Conservation (phyloP, 257 asterid genomes). For the Nicotiana otophora region DNA sequence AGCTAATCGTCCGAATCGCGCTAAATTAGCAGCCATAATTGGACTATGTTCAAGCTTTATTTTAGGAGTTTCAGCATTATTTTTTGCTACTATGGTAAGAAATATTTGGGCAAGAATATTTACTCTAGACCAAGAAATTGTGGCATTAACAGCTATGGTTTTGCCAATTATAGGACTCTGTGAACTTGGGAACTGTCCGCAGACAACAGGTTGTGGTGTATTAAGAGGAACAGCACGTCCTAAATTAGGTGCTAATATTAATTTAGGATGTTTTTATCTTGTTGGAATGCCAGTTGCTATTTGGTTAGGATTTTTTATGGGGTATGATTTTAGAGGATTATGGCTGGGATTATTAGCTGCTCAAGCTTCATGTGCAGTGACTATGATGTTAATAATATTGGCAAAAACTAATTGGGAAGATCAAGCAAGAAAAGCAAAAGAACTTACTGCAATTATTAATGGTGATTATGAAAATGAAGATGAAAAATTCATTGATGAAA, state of each 20-base stretch:
- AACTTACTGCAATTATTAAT: constrained; percentile 21
- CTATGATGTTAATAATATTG: constrained; percentile 28
- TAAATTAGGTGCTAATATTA: constrained; percentile 29
- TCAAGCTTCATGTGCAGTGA: constrained; percentile 34
- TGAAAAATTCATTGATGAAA: neutral
- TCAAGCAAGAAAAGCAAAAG: constrained; percentile 31
- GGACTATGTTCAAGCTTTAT: constrained; percentile 26
- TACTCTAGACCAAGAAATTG: constrained; percentile 24
- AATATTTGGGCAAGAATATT: constrained; percentile 31
- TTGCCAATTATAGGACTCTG: constrained; percentile 32
- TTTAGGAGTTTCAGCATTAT: constrained; percentile 22
- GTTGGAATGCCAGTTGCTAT: constrained; percentile 37
- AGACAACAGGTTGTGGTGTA: constrained; percentile 32
- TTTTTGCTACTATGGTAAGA: constrained; percentile 21
- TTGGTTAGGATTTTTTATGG: constrained; percentile 23
- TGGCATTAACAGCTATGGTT: constrained; percentile 25
- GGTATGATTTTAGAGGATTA: constrained; percentile 30
- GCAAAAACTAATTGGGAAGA: constrained; percentile 29
- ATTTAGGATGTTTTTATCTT: constrained; percentile 34
- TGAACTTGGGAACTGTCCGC: constrained; percentile 41
- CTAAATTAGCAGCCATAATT: constrained; percentile 28
- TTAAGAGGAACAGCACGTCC: constrained; percentile 43
- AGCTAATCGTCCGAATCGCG: constrained; percentile 24
- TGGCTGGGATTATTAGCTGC: constrained; percentile 41
- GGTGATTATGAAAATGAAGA: neutral